These are phyloP conservation scores for Ambrosia hybrid DNA, from an alignment of 140 eudicot genomes.

Conservation along the genomic window DNA sequence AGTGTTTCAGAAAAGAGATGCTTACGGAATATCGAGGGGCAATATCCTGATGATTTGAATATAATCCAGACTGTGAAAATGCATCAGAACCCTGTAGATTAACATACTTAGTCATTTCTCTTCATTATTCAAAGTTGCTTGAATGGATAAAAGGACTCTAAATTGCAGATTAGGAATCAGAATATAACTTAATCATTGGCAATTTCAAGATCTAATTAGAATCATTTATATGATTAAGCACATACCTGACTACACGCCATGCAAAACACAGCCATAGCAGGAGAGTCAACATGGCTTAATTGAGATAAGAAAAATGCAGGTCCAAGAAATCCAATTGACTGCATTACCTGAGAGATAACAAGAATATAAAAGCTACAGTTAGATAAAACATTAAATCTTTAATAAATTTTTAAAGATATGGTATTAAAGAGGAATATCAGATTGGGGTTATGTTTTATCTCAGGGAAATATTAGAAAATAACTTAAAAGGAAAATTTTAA, in stretches of 20 bases:
- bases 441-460: too few species aligned
- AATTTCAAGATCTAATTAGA: background rate
- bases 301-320: conserved; percentile 93
- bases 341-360: conserved; percentile 62
- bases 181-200: background rate
- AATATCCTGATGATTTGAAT: conserved; percentile 97
- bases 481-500: too few species aligned
- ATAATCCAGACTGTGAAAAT: conserved; percentile 91
- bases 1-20: background rate
- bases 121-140: background rate
- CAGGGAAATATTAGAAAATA: too few species aligned
- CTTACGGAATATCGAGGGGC: conserved; percentile 98
- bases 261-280: conserved; percentile 89
- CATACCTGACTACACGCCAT: conserved; percentile 96
- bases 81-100: conserved; percentile 84
- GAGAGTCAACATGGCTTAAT: conserved; percentile 82
- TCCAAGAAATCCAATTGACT: conserved; percentile 83
- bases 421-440: too few species aligned
- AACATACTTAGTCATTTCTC: background rate
- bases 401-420: too few species aligned
- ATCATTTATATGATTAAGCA: background rate
- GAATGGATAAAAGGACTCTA: too few species aligned
- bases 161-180: background rate
- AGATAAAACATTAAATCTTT: too few species aligned
- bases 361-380: background rate